Base-by-base conservation (phyloP, 2,329 filamentous ascomycete species). In the Graphium sp. region DNA sequence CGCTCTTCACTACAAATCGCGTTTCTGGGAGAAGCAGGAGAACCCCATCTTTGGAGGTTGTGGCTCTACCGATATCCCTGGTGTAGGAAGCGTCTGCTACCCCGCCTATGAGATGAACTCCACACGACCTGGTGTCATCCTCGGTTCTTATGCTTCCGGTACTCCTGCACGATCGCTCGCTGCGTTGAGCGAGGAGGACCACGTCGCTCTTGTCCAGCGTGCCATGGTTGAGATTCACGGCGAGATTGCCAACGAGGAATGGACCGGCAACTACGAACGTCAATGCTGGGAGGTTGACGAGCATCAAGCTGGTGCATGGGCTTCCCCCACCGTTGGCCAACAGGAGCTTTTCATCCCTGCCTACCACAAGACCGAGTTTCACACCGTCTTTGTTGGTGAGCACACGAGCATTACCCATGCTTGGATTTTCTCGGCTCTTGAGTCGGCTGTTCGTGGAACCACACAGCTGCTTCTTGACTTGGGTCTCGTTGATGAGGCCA, bases 371-470 rank as follows among this genome's bases (percentile, higher is more conserved):
- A 80, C 74, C 18, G 16, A 22, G 5, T 17, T 11, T 10, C 29
- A 62, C 50, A 71, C 74, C n/a, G 67, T 80, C 19, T 78, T 79
- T 34, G 54, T 76, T 5, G 68, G 68, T 3, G 75, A 81, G 45
- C 74, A 80, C 42, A 79, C 74, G 0, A 67, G 62, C 6, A 78
- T 74, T 42, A 82, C 75, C 0, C 75, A 81, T 41, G 74, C 72
- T 2, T 80, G 73, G 74, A 74, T 78, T 28, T 63, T 65, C 18
- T 68, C 63, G 3, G 74, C 75, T 1, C 50, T 81, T 5, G 74
- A 81, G 42, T 74, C 66, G 8, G 74, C 70, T 0, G 66, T 80
- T 2, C 55, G 75, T 2, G 71, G 74, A 0, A 67, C 69, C 0
- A 59, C 70, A 5, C 72, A 81, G 47, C 38, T 79, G 34, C 47